A percentile compares a stretch with the other conserved stretches of the same genome.
phyloP scores from a whole-genome alignment of 2,329 filamentous ascomycete genomes.

The Arachnomyces sp. region DNA sequence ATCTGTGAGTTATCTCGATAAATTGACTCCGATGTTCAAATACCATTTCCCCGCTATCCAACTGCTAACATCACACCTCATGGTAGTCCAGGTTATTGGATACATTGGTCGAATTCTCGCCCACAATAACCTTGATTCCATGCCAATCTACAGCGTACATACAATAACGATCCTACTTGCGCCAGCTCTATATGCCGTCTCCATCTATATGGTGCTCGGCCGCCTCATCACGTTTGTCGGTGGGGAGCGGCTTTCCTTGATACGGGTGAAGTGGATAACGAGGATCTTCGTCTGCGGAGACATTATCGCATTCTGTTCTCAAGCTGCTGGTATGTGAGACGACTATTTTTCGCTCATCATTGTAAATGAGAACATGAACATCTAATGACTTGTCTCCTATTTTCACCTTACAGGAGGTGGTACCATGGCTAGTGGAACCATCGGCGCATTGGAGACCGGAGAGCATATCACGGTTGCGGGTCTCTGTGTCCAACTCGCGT shows the following conservation, averaged over 20 bases:
- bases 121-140: neutral
- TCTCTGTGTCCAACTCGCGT: conserved; percentile 21
- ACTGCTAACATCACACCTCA: too few relatives aligned
- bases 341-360: neutral
- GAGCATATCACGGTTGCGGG: conserved; percentile 22
- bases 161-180: conserved; percentile 35
- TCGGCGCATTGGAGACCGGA: conserved; percentile 15
- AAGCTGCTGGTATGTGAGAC: conserved; percentile 13
- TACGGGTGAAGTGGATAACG: conserved; percentile 30
- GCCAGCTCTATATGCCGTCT: conserved; percentile 30
- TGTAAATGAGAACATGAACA: too few relatives aligned
- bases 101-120: neutral
- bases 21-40: too few relatives aligned
- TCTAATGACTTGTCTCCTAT: too few relatives aligned
- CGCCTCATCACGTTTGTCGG: conserved; percentile 29
- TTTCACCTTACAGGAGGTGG: conserved; percentile 21
- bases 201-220: conserved; percentile 30
- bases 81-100: conserved; percentile 11
- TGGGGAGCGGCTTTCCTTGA: conserved; percentile 28
- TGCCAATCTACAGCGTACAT: too few relatives aligned
- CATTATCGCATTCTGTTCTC: conserved; percentile 26
- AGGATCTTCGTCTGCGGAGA: conserved; percentile 31
- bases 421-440: conserved; percentile 20
- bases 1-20: conserved; percentile 40
- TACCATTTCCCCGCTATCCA: too few relatives aligned